Evolutionary conservation across 345 rosid genomes (phyloP), one percentile per base, ranked within the genome.

Genomic region (Abelmoschus esculentus): DNA sequence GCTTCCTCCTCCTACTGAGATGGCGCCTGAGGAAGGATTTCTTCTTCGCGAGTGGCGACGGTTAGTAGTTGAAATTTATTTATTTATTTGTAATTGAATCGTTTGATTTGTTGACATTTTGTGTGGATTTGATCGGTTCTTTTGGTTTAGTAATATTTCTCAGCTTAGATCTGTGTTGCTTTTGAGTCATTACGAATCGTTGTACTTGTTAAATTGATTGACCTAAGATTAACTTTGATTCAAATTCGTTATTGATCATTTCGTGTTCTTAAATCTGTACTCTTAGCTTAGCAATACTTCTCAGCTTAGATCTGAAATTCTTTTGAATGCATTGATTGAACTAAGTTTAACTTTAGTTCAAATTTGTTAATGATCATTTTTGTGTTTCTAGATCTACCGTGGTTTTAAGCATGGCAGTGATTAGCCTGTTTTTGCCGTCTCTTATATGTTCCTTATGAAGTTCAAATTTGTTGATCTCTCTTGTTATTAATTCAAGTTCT

Each of bases 21-120:
- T 89, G 91, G 80, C 66, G 74, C 70, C 86, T 3, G 96, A 89
- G 75, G 89, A 85, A 79, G 92, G 92, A 10, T 77, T 60, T 44
- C 86, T 84, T 57, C 84, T 89, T 54, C 90, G 90, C 42, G 92
- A 89, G 70, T 89, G 96, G 96, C 87, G 96, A 18, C 89, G 90
- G 96, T 89, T 61, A 87, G 91, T 64, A 49, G 11, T 49, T 54
- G 19, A 22, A 9, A 2, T 17, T 29, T 2, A 1, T 29, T 22
- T 22, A 22, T 38, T 28, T 14, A 32, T 15, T 36, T 61, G 0
- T 15, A 26, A 15, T 13, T 29, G 10, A 49, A 49, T 13, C 6
- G 31, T 40, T 60, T 38, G 32, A 40, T 71, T 57, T 44, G 70
- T 75, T 46, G 59, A 46, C 42, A 12, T 61, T 36, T 68, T n/a